These are phyloP conservation scores for Penicillium sp. DNA, from an alignment of 2,329 filamentous ascomycete species.

Conservation along the genomic window DNA sequence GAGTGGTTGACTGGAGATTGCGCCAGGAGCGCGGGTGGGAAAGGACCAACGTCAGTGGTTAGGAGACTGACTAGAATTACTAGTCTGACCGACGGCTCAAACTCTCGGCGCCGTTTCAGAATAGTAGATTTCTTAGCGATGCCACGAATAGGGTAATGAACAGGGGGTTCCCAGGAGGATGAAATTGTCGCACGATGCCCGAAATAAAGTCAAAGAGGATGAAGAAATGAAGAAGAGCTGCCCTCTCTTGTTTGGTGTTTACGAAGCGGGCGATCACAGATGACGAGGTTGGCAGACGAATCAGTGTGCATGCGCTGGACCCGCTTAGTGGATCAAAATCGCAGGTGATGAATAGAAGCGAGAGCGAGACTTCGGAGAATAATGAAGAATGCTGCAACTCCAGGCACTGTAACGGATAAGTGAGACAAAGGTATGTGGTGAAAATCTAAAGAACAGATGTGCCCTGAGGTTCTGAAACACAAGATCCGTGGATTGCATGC, in stretches of 20 bases:
- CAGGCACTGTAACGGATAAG: neutral
- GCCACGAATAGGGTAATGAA: constrained; percentile 8
- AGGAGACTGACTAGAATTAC: constrained; percentile 3
- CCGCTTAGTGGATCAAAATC: constrained; percentile 13
- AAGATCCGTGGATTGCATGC: constrained; percentile 9
- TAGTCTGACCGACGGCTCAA: constrained; percentile 16
- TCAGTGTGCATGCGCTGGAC: constrained; percentile 14
- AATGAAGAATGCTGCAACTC: neutral
- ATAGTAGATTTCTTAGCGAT: constrained; percentile 1
- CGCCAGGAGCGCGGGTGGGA: constrained; percentile 25
- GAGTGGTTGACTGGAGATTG: constrained; percentile 27
- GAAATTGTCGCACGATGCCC: constrained; percentile 8
- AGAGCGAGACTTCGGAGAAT: neutral
- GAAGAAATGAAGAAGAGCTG: constrained; percentile 5
- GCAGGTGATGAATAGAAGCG: neutral
- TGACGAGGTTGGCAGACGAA: constrained; percentile 21
- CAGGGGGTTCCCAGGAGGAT: neutral
- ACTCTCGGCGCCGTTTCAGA: constrained; percentile 25
- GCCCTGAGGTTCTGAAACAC: constrained; percentile 5
- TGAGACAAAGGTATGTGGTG: neutral
- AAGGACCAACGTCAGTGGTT: constrained; percentile 14
- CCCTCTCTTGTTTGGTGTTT: constrained; percentile 22
- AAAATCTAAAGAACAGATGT: neutral
- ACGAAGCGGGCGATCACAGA: constrained; percentile 21
- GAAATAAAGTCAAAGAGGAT: constrained; percentile 3